These are phyloP conservation scores for Pythium utonaiense DNA, from an alignment of 352 stramenopile genomes.

Conservation along the genomic window DNA sequence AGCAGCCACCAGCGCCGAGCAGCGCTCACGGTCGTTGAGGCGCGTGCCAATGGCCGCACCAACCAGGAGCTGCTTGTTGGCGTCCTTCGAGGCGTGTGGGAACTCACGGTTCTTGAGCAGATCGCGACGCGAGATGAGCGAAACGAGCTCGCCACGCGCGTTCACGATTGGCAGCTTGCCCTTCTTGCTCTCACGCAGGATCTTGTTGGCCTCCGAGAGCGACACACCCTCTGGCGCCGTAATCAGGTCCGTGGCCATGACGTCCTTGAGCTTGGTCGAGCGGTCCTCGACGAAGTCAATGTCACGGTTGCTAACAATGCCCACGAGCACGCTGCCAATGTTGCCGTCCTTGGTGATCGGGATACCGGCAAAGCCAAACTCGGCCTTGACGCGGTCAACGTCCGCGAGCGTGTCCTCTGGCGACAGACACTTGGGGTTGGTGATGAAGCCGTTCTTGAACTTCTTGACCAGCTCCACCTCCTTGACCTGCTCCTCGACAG, in stretches of 20 bases:
- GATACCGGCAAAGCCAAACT: slow-evolving; percentile 98
- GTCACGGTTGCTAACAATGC: slow-evolving; percentile 99
- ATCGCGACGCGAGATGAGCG: slow-evolving; percentile 97
- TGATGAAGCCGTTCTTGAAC: slow-evolving; percentile 99
- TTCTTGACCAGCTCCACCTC: slow-evolving; percentile 96
- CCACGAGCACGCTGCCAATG: slow-evolving; percentile 96
- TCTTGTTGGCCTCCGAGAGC: slow-evolving; percentile 96
- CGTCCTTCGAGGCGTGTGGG: slow-evolving; percentile 95
- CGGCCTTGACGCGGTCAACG: slow-evolving; percentile 93
- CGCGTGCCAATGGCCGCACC: slow-evolving; percentile 98
- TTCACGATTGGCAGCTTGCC: slow-evolving; percentile 99
- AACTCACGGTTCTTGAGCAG: slow-evolving; percentile 98
- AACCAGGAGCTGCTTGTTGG: slow-evolving; percentile 98
- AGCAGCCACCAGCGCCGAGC: slow-evolving; percentile 87
- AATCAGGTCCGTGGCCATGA: slow-evolving; percentile 91
- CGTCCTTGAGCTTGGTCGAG: slow-evolving; percentile 73
- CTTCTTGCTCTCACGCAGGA: slow-evolving; percentile 98
- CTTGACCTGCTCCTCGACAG: slow-evolving; percentile 95
- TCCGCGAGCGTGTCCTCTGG: slow-evolving; percentile 95
- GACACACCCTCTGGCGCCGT: slow-evolving; percentile 94
- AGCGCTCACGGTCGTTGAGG: slow-evolving; percentile 94
- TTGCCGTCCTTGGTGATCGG: slow-evolving; percentile 98
- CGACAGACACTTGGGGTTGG: slow-evolving; percentile 95
- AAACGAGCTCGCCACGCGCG: slow-evolving; percentile 95
- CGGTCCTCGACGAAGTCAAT: slow-evolving; percentile 98